A percentile compares a stretch with the other conserved stretches of the same genome.
Evolutionary conservation across 768 basidiomycete species (phyloP).

Genomic region (Podaxis pistillaris): DNA sequence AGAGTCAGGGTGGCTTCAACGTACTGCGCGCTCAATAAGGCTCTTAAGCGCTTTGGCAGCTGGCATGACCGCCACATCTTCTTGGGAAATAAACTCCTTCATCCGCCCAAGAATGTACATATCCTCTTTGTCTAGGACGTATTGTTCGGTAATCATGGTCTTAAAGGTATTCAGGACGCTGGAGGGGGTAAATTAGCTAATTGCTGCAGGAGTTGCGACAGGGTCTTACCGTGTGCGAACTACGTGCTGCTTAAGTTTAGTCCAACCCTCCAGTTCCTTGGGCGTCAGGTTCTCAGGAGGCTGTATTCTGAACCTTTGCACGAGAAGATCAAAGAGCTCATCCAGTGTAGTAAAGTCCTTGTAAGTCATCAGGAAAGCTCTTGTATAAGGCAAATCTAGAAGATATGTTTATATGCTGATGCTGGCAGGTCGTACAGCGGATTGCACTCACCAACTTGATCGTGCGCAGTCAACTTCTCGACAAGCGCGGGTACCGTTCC

Average conservation of each 20-base stretch:
- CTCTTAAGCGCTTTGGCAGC: conserved; percentile 75
- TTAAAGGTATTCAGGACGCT: conserved; percentile 92
- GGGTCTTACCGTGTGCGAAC: conserved; percentile 78
- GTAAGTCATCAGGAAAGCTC: conserved; percentile 94
- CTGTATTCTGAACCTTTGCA: conserved; percentile 75
- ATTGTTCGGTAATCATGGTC: conserved; percentile 81
- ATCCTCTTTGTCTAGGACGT: conserved; percentile 86
- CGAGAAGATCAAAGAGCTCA: conserved; percentile 79
- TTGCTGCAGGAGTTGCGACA: conserved; percentile 6
- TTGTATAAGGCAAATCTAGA: conserved; percentile 74
- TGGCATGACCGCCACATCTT: conserved; percentile 59
- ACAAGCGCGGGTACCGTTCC: conserved; percentile 86
- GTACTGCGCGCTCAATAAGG: conserved; percentile 77
- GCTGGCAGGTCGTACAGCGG: background rate
- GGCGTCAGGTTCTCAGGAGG: conserved; percentile 66
- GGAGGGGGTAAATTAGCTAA: background rate
- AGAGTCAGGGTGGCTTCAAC: conserved; percentile 27
- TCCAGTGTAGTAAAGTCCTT: conserved; percentile 88
- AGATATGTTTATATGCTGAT: background rate
- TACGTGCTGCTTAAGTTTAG: conserved; percentile 78
- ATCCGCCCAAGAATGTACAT: conserved; percentile 77
- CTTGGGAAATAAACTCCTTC: conserved; percentile 71
- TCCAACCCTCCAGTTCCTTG: conserved; percentile 76
- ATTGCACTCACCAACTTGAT: conserved; percentile 64
- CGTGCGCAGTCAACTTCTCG: conserved; percentile 89